Evolutionary conservation across 2,329 filamentous ascomycete species (phyloP).

Genomic region (Aspergillus unguis): DNA sequence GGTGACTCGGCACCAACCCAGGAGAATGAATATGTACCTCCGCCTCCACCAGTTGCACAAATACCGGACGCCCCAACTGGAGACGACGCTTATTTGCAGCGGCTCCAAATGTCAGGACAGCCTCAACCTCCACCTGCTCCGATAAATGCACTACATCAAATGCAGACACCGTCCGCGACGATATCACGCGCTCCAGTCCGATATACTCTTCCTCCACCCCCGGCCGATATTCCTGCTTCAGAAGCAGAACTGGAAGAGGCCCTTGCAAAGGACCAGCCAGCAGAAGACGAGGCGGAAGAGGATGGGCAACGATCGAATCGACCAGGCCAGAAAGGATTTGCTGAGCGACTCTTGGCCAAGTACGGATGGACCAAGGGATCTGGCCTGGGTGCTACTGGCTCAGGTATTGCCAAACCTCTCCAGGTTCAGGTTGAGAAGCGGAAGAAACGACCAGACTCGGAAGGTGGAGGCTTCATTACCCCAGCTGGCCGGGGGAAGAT

Average conservation of each 20-base stretch:
- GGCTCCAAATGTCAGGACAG: conserved; percentile 21
- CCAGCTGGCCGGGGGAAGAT: conserved; percentile 73
- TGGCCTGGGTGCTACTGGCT: conserved; percentile 76
- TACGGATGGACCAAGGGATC: conserved; percentile 89
- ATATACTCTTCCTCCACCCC: conserved; percentile 58
- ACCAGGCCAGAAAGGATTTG: conserved; percentile 80
- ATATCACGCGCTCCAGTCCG: conserved; percentile 77
- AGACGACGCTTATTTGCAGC: conserved; percentile 27
- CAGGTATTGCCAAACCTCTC: conserved; percentile 81
- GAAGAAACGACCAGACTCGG: conserved; percentile 72
- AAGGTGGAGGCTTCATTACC: conserved; percentile 73
- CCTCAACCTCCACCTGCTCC: conserved; percentile 29
- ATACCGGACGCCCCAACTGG: conserved; percentile 27
- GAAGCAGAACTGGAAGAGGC: conserved; percentile 52
- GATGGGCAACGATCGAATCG: conserved; percentile 57
- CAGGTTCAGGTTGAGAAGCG: conserved; percentile 81
- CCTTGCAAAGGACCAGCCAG: conserved; percentile 38
- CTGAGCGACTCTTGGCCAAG: conserved; percentile 83
- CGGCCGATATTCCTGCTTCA: conserved; percentile 52
- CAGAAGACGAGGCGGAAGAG: conserved; percentile 35
- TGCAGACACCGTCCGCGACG: conserved; percentile 49
- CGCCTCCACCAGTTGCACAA: conserved; percentile 29
- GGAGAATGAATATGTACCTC: conserved; percentile 14
- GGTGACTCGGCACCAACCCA: conserved; percentile 21
- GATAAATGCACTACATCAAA: conserved; percentile 37